These are phyloP conservation scores for Botryosphaeria agaves DNA, from an alignment of 2,329 filamentous ascomycete species.

Conservation along the genomic window DNA sequence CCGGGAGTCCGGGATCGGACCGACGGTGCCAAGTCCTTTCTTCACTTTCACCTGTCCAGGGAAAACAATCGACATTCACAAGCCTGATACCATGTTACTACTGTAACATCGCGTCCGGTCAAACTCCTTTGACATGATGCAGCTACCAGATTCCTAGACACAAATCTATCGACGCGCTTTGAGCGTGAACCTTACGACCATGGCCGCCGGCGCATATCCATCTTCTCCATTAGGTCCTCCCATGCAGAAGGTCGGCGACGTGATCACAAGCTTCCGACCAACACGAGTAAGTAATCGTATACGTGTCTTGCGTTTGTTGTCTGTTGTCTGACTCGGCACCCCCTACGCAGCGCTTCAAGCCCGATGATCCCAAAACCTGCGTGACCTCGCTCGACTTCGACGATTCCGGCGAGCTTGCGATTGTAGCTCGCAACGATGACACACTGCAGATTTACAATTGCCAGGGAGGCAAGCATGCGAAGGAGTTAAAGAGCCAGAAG, in stretches of 20 bases:
- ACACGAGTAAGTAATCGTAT: slow-evolving; percentile 54
- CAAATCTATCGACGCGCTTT: no score
- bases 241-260: slow-evolving; percentile 49
- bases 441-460: slow-evolving; percentile 93
- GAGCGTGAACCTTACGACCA: no score
- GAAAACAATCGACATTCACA: no score
- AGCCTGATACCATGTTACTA: no score
- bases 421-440: slow-evolving; percentile 85
- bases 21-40: no score
- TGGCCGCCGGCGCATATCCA: background rate
- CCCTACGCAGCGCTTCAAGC: slow-evolving; percentile 24
- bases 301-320: no score
- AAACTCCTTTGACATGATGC: no score
- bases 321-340: no score
- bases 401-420: slow-evolving; percentile 80
- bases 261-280: slow-evolving; percentile 62
- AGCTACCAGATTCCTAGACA: no score
- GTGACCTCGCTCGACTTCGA: slow-evolving; percentile 93
- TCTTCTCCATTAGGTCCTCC: slow-evolving; percentile 7
- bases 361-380: slow-evolving; percentile 33
- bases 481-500: slow-evolving; percentile 85
- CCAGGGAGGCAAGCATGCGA: slow-evolving; percentile 75
- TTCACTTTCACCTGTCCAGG: no score
- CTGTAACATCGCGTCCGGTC: no score
- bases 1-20: no score